A percentile compares a stretch with the other conserved stretches of the same genome.
Evolutionary conservation across 495 filamentous ascomycete genomes (phyloP).

Genomic region (Penicillium bovifimosum): DNA sequence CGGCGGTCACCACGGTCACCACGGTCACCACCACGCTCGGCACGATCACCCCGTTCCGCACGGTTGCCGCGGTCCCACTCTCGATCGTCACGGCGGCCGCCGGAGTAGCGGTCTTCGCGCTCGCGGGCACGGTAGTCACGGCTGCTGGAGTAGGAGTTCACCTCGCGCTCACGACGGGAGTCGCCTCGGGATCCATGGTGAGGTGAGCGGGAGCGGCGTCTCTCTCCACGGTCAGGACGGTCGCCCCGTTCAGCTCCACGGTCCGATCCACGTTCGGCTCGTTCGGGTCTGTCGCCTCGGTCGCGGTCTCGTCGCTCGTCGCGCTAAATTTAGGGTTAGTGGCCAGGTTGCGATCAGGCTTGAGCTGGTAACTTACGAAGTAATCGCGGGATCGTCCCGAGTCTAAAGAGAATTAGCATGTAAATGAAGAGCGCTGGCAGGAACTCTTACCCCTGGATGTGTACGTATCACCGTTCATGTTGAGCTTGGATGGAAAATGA

Average conservation of each 20-base stretch:
- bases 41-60: slow-evolving; percentile 19
- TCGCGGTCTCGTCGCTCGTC: slow-evolving; percentile 50
- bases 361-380: slow-evolving; percentile 49
- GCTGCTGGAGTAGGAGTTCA: slow-evolving; percentile 85
- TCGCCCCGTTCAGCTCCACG: slow-evolving; percentile 31
- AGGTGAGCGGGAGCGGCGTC: slow-evolving; percentile 72
- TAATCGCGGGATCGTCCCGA: slow-evolving; percentile 69
- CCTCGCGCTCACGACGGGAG: slow-evolving; percentile 61
- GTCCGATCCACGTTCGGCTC: background rate
- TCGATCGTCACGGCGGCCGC: slow-evolving; percentile 42
- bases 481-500: slow-evolving; percentile 29
- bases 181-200: slow-evolving; percentile 54
- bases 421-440: background rate
- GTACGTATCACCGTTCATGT: slow-evolving; percentile 86
- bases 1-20: slow-evolving; percentile 33
- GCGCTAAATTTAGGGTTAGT: slow-evolving; percentile 39
- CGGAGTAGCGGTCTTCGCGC: slow-evolving; percentile 78
- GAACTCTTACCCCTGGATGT: slow-evolving; percentile 64
- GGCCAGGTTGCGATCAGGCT: slow-evolving; percentile 18
- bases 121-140: slow-evolving; percentile 86
- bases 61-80: slow-evolving; percentile 49
- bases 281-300: slow-evolving; percentile 46
- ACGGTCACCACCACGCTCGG: slow-evolving; percentile 21
- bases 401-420: slow-evolving; percentile 40
- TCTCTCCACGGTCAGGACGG: slow-evolving; percentile 49